Conservation (phyloP, 2,329 filamentous ascomycete species). For the Tricladium varicosporioides region DNA sequence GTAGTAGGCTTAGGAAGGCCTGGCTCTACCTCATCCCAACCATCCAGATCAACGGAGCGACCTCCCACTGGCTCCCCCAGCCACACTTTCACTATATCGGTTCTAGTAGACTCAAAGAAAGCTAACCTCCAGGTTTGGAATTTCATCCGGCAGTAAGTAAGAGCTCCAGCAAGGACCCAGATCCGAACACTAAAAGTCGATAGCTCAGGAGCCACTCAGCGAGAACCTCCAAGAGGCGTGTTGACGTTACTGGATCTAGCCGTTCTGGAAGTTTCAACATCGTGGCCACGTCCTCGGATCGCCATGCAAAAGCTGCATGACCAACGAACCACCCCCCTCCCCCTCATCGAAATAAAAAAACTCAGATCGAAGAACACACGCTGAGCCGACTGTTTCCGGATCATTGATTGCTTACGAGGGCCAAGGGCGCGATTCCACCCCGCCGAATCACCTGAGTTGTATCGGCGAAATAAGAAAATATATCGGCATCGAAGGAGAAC, state of each 20-base stretch:
- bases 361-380: not conserved
- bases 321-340: not conserved
- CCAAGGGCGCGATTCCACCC: not conserved
- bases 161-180: not conserved
- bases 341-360: not conserved
- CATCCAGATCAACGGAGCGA: not conserved
- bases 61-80: slow-evolving; percentile 5
- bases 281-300: not conserved
- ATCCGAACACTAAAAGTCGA: not conserved
- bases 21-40: not conserved
- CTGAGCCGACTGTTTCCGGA: slow-evolving; percentile 17
- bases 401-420: slow-evolving; percentile 12
- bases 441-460: not conserved
- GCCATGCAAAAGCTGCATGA: not conserved
- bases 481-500: not conserved
- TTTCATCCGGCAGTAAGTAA: not conserved
- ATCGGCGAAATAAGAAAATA: not conserved
- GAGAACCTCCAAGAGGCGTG: slow-evolving; percentile 2
- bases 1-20: not conserved
- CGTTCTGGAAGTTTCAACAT: not conserved
- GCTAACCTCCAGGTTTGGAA: not conserved
- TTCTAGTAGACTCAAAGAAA: not conserved
- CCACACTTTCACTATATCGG: slow-evolving; percentile 19
- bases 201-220: slow-evolving; percentile 5
- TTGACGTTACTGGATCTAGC: slow-evolving; percentile 9